Base-by-base conservation (phyloP, 106 monocot genomes). In the Phalaenopsis aphrodite region DNA sequence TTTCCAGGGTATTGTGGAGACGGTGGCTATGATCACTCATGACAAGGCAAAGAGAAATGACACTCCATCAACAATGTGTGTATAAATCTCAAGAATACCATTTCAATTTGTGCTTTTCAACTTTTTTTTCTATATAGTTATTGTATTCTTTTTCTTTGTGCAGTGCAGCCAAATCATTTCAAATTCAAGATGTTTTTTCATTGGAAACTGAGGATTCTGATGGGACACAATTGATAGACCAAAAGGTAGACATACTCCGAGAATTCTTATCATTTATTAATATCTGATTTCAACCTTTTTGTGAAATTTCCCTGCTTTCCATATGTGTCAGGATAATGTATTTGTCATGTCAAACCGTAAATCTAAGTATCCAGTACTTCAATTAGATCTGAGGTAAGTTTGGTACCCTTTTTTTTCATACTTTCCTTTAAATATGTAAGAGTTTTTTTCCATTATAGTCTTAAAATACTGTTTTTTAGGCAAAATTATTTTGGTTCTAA, bases 291-390 rank as follows among this genome's bases (percentile, higher is more conserved):
- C 73, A 15, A 12, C 41, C 42, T 73, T 83, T 56, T 73, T 74
- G 24, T 49, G 16, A 65, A 66, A 74, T 84, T 55, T 76, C 8
- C 68, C 38, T 77, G n/a, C 82, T 0, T 23, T 24, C 77, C 48
- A 36, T 68, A 56, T 52, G 18, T 83, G 55, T 5, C 84, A 98
- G 98, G 92, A 98, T 75, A 98, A 98, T 82, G 89, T 93, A 41
- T 98, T 93, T 85, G 94, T 98, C 45, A 98, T 98, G 90, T 94
- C 98, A 41, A 94, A 98, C 81, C 98, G 87, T 48, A 98, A 98
- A 87, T 87, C 94, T 8, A 98, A 98, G 79, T 98, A 88, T 88
- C 98, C 98, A 69, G 85, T 94, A 55, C 98, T 98, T 81, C 98
- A 94, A 91, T 90, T 98, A 68, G 98, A 98, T 85, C 79, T 92